A percentile compares a stretch with the other conserved stretches of the same genome.
Evolutionary conservation across 2,329 filamentous ascomycete genomes (phyloP).

Genomic region (Cytospora piceicola): DNA sequence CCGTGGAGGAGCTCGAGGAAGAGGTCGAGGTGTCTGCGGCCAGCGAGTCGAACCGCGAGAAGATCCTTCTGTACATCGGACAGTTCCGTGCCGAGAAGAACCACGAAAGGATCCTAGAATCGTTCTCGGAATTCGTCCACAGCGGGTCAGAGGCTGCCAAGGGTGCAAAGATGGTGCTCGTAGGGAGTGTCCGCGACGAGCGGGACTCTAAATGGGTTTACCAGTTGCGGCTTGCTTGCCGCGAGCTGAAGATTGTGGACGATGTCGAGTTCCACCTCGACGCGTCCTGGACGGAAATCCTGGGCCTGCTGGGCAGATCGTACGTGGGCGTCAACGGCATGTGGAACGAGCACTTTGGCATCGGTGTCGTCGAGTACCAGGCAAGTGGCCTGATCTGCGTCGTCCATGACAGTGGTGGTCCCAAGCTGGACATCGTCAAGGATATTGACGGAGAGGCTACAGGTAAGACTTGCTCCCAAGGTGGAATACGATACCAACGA

Average conservation of each 20-base stretch:
- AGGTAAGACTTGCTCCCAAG: constrained; percentile 53
- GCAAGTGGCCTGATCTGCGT: constrained; percentile 91
- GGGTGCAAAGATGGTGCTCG: constrained; percentile 73
- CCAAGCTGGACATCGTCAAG: constrained; percentile 90
- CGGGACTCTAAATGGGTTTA: constrained; percentile 83
- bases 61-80: constrained; percentile 85
- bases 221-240: constrained; percentile 80
- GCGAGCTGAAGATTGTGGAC: constrained; percentile 84
- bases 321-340: constrained; percentile 94
- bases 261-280: constrained; percentile 87
- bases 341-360: constrained; percentile 99
- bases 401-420: constrained; percentile 90
- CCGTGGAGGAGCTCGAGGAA: constrained; percentile 80
- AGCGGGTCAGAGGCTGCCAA: constrained; percentile 54
- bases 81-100: constrained; percentile 99
- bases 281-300: constrained; percentile 84
- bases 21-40: constrained; percentile 71
- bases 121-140: constrained; percentile 78
- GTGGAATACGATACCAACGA: background rate
- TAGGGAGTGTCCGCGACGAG: constrained; percentile 90
- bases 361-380: constrained; percentile 97
- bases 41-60: constrained; percentile 71
- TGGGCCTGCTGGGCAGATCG: constrained; percentile 75
- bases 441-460: constrained; percentile 77
- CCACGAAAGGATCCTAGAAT: constrained; percentile 81